phyloP scores from a whole-genome alignment of 2,329 filamentous ascomycete species.

The Aurifilum marmelostoma region DNA sequence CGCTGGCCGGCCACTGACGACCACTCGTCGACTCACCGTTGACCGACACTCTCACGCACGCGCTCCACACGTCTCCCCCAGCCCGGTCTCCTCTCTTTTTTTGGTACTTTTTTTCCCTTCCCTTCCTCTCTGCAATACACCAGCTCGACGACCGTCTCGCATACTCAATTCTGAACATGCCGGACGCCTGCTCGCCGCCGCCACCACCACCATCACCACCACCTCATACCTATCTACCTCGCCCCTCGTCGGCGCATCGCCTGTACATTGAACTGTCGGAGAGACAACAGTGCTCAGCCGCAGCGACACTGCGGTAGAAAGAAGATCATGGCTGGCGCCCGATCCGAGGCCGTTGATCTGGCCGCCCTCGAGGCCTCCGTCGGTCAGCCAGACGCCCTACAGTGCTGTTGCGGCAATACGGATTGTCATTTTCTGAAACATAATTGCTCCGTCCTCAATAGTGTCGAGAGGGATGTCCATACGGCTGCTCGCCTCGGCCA shows the following conservation, averaged over 20 bases:
- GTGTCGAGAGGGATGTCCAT: conserved; percentile 84
- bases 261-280: not conserved
- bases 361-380: conserved; percentile 21
- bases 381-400: conserved; percentile 44
- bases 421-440: conserved; percentile 81
- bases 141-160: conserved; percentile 3
- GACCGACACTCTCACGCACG: conserved; percentile 1
- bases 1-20: not conserved
- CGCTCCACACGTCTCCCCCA: conserved; percentile 3
- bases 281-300: not conserved
- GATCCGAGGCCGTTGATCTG: conserved; percentile 23
- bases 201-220: conserved; percentile 7
- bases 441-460: conserved; percentile 77
- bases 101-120: not conserved
- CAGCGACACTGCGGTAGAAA: not conserved
- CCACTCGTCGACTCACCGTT: conserved; percentile 13
- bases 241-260: conserved; percentile 9
- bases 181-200: conserved; percentile 22
- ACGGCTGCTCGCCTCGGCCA: conserved; percentile 87
- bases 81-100: not conserved
- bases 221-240: conserved; percentile 14
- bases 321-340: conserved; percentile 27
- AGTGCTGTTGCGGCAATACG: conserved; percentile 83
- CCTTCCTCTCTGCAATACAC: not conserved
- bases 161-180: conserved; percentile 22